These are phyloP conservation scores for Talaromyces amestolkiae DNA, from an alignment of 2,329 filamentous ascomycete genomes.

Conservation along the genomic window DNA sequence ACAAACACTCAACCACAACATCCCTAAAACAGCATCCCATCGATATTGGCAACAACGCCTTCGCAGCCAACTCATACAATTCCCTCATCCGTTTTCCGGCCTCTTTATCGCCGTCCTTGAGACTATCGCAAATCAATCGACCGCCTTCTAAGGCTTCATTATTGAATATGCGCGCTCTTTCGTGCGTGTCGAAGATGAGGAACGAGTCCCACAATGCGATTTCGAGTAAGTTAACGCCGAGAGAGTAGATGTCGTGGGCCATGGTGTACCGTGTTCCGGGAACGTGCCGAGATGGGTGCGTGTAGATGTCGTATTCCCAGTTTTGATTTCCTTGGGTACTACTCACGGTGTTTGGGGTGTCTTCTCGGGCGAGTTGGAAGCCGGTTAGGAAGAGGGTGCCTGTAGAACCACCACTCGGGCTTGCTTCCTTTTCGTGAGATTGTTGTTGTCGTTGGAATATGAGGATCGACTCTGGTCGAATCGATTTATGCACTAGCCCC, in stretches of 20 bases:
- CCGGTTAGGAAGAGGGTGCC: background rate
- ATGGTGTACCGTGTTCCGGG: background rate
- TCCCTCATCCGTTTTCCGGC: background rate
- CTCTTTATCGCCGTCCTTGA: background rate
- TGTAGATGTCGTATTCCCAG: constrained; percentile 10
- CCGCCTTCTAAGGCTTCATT: constrained; percentile 1
- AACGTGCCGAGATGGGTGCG: background rate
- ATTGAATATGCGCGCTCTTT: background rate
- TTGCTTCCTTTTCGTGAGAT: background rate
- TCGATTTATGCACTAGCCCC: background rate
- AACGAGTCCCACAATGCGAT: constrained; percentile 1
- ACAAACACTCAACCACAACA: constrained; percentile 4
- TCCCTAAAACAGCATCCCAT: constrained; percentile 2
- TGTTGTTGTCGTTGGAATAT: background rate
- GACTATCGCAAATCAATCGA: background rate
- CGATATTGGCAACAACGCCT: constrained; percentile 2
- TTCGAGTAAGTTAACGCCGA: background rate
- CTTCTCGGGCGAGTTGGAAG: constrained; percentile 1
- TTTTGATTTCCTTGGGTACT: constrained; percentile 6
- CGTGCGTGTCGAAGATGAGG: constrained; percentile 2
- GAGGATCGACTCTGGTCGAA: background rate
- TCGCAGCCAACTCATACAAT: background rate
- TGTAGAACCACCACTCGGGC: background rate
- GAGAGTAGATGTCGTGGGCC: constrained; percentile 2
- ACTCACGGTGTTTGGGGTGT: background rate